Base-by-base conservation (phyloP, 345 rosid genomes). In the Murraya paniculata region DNA sequence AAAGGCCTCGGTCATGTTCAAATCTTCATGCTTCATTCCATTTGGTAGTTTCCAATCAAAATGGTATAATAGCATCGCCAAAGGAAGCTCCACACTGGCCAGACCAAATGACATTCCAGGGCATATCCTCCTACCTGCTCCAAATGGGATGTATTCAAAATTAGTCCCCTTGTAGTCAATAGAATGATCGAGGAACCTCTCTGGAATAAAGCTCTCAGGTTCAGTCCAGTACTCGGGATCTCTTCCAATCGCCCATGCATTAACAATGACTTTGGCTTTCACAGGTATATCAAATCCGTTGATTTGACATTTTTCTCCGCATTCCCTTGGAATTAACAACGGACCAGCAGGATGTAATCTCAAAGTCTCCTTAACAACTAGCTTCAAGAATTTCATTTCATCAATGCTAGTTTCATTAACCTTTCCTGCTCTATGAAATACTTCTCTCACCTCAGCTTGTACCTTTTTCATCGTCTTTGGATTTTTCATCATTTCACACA, bases 121-220 rank as follows among this genome's bases (percentile, higher is more conserved):
- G 50, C 87, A 85, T 5, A 80, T 75, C 68, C 85, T 80, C 38
- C 88, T 75, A n/a, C 88, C 84, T 7, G 79, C 80, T 28, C 81
- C 85, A 72, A 85, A 82, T 19, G 84, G 84, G 58, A 82, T 66
- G 2, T 21, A 75, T n/a, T 85, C 79, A 59, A 80, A 78, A 7
- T 75, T 25, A 1, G 25, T 16, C 1, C 85, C 87, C 22, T 59
- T 82, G 55, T 45, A 82, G 58, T 85, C 87, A n/a, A 80, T 6
- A 18, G 74, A 53, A 67, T 25, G 24, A 38, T 82, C 64, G 30
- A 58, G n/a, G 14, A 85, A 85, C 14, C 87, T 73, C n/a, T 85
- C 85, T 0, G 85, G 85, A 7, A 39, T 4, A 14, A 85, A 85
- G 2, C 2, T 75, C 28, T 80, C 85, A 7, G 82, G 56, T 6